Conservation (phyloP, 257 asterid species). For the Fraxinus cuspidata region DNA sequence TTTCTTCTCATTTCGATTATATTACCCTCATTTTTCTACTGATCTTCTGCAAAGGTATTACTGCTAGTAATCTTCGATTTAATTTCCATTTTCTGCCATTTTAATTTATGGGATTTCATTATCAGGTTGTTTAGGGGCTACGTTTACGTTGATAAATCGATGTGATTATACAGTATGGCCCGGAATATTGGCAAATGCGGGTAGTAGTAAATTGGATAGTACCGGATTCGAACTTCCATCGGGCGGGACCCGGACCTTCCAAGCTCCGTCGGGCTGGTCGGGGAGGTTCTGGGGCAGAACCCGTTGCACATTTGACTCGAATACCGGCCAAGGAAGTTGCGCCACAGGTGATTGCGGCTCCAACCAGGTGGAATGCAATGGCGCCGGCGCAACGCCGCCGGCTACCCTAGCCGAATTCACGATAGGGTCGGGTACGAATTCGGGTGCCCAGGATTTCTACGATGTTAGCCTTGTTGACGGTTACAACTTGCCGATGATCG, state of each 20-base stretch:
- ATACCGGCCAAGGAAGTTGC: slow-evolving; percentile 30
- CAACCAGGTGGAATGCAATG: slow-evolving; percentile 33
- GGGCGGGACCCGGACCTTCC: slow-evolving; percentile 26
- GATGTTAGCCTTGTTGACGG: slow-evolving; percentile 47
- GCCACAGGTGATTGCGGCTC: slow-evolving; percentile 44
- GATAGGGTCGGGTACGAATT: slow-evolving; percentile 20
- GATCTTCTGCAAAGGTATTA: slow-evolving; percentile 4
- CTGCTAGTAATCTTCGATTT: neutral
- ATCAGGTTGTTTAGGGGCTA: slow-evolving; percentile 29
- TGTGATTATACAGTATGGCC: slow-evolving; percentile 41
- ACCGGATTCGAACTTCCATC: slow-evolving; percentile 37
- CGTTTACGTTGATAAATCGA: slow-evolving; percentile 30
- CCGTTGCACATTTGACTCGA: slow-evolving; percentile 29
- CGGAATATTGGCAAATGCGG: slow-evolving; percentile 33
- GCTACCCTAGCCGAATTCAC: slow-evolving; percentile 46
- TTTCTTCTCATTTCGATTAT: neutral
- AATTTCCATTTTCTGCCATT: neutral
- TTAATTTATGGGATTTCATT: neutral
- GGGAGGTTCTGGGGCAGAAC: slow-evolving; percentile 47
- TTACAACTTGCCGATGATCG: slow-evolving; percentile 35
- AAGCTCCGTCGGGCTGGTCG: slow-evolving; percentile 34
- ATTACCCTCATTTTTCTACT: slow-evolving; percentile 20
- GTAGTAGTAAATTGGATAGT: slow-evolving; percentile 19
- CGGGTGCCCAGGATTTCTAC: slow-evolving; percentile 30
- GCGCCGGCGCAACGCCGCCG: slow-evolving; percentile 42